Conservation (phyloP, 2,329 filamentous ascomycete genomes). For the Trichoderma sp. region DNA sequence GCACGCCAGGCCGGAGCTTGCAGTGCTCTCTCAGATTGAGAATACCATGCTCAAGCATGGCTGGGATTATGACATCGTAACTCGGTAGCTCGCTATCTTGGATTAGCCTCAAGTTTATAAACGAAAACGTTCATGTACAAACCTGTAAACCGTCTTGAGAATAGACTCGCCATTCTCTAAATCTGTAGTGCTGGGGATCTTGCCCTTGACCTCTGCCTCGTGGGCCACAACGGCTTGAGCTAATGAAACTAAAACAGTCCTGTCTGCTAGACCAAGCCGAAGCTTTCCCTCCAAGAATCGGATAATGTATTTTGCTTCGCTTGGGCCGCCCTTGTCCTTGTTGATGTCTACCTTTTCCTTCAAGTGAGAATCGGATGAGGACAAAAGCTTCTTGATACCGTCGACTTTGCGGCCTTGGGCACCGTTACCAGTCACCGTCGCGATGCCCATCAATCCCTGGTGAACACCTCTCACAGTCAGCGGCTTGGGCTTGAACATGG, state of each 20-base stretch:
- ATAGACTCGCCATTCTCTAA: conserved; percentile 79
- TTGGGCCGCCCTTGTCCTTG: conserved; percentile 88
- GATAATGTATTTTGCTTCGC: conserved; percentile 91
- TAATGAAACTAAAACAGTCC: conserved; percentile 82
- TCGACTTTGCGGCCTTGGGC: conserved; percentile 89
- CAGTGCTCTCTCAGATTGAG: conserved; percentile 77
- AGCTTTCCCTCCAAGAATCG: conserved; percentile 94
- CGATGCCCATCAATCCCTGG: conserved; percentile 82
- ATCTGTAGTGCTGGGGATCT: conserved; percentile 69
- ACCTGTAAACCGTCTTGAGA: conserved; percentile 89
- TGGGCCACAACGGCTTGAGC: conserved; percentile 85
- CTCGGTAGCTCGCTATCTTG: conserved; percentile 78
- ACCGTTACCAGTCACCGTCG: conserved; percentile 80
- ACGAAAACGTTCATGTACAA: conserved; percentile 26
- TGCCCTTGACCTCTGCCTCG: conserved; percentile 68
- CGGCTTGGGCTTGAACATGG: conserved; percentile 96
- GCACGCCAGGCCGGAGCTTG: conserved; percentile 89
- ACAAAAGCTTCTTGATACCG: conserved; percentile 93
- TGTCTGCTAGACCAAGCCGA: conserved; percentile 86
- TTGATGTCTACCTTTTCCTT: conserved; percentile 81
- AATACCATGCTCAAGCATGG: conserved; percentile 82
- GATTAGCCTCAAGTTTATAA: conserved; percentile 32
- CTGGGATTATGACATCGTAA: conserved; percentile 91
- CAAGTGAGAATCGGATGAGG: conserved; percentile 73
- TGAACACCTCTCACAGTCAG: conserved; percentile 85